These are phyloP conservation scores for Alternaria brassicicola DNA, from an alignment of 2,329 filamentous ascomycete species.

Conservation along the genomic window DNA sequence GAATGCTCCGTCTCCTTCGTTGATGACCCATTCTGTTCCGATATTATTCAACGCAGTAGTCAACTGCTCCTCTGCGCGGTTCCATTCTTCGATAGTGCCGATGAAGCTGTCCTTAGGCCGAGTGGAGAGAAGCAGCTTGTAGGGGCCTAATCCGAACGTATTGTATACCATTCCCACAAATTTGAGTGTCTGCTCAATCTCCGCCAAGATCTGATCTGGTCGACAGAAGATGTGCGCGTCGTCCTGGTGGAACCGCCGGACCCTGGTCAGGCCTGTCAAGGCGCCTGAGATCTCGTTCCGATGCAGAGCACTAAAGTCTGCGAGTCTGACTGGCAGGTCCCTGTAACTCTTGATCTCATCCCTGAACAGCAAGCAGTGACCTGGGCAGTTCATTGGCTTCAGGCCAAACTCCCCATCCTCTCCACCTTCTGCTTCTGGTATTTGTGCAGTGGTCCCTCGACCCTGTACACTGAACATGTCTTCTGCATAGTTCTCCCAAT, in stretches of 20 bases:
- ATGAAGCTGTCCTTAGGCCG: conserved; percentile 78
- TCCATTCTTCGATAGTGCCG: conserved; percentile 72
- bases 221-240: conserved; percentile 91
- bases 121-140: conserved; percentile 79
- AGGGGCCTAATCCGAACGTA: conserved; percentile 72
- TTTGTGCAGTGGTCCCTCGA: conserved; percentile 55
- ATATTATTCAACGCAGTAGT: conserved; percentile 66
- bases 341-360: conserved; percentile 75
- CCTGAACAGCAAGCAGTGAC: conserved; percentile 83
- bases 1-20: conserved; percentile 84
- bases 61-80: conserved; percentile 70
- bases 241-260: conserved; percentile 87
- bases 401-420: conserved; percentile 78
- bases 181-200: conserved; percentile 74
- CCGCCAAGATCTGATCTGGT: conserved; percentile 73
- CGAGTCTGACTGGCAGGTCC: conserved; percentile 81
- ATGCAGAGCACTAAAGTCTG: conserved; percentile 87
- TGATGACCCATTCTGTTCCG: conserved; percentile 73
- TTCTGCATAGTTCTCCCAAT: conserved; percentile 87
- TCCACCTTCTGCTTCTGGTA: conserved; percentile 53
- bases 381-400: conserved; percentile 94
- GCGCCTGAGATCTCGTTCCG: conserved; percentile 85
- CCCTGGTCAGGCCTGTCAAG: conserved; percentile 79
- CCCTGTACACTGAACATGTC: conserved; percentile 86
- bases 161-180: conserved; percentile 76